Evolutionary conservation across 179 eudicot species (phyloP), one percentile per base, ranked within the genome.

Genomic region (Gypsophila paniculata): DNA sequence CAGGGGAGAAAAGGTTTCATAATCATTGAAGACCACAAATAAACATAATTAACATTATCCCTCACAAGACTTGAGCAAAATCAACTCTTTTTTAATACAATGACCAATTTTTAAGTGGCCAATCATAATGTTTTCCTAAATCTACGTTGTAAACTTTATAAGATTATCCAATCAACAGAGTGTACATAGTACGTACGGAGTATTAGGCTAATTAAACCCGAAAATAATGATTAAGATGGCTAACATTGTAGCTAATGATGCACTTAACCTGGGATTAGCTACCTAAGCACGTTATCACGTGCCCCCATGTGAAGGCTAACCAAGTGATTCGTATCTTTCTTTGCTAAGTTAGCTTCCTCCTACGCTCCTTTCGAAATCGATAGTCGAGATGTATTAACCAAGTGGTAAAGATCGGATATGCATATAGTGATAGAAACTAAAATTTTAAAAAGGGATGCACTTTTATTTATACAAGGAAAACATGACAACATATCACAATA

Each of bases 261-360:
- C 71, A 65, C 36, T 17, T 70, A 68, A 73, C 69, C 77, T 76
- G 68, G 73, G 61, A 75, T 64, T 61, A 73, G 73, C 80, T 39
- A 52, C 39, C 46, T 2, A 12, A 58, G 18, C 80, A 80, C 79
- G 80, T 73, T 79, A 63, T 76, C 80, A 80, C 80, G 83, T 80
- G 78, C 70, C 72, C 2, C 70, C 83, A 76, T 80, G 81, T 78
- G 78, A 70, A 18, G 14, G 12, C 38, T 52, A 21, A n/a, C 58
- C 38, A 68, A 68, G 73, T 77, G 80, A 70, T 25, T 8, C 42
- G 60, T 55, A 76, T 80, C 75, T 72, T 76, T 74, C 58, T 61
- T 69, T 67, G 2, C 17, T 62, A 80, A 63, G 75, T 62, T 36
- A 29, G 44, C 44, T 10, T 67, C 78, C 61, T 14, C 63, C 74